These are phyloP conservation scores for Rhizomucor miehei DNA, from an alignment of 371 early-diverging fungal species.

Conservation along the genomic window DNA sequence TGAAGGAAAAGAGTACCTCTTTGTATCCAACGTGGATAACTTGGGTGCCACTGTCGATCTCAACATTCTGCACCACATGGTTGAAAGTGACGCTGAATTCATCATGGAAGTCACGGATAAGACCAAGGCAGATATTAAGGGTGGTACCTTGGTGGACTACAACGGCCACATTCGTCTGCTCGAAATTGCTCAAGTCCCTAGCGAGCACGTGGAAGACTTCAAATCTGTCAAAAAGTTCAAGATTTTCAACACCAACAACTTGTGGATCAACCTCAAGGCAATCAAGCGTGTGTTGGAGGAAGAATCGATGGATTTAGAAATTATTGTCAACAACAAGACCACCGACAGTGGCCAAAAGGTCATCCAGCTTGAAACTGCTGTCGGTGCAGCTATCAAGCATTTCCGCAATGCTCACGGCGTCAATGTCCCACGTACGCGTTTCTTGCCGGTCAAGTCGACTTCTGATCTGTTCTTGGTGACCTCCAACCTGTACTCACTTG, in stretches of 20 bases:
- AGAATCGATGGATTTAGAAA: slow-evolving; percentile 86
- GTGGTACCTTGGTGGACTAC: slow-evolving; percentile 99
- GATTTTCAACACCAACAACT: slow-evolving; percentile 99
- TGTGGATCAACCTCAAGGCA: slow-evolving; percentile 97
- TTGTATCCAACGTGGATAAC: slow-evolving; percentile 99
- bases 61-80: slow-evolving; percentile 91
- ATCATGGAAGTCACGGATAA: slow-evolving; percentile 99
- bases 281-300: slow-evolving; percentile 92
- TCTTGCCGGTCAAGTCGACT: slow-evolving; percentile 99
- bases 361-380: slow-evolving; percentile 99
- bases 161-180: slow-evolving; percentile 93
- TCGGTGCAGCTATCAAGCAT: slow-evolving; percentile 99
- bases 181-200: slow-evolving; percentile 99
- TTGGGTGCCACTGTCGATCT: slow-evolving; percentile 98
- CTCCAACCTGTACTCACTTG: slow-evolving; percentile 90
- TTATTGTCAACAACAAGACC: slow-evolving; percentile 98
- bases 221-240: slow-evolving; percentile 99
- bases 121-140: slow-evolving; percentile 99
- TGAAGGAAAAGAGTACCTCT: slow-evolving; percentile 99
- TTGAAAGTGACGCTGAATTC: slow-evolving; percentile 89
- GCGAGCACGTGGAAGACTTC: slow-evolving; percentile 97
- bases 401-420: slow-evolving; percentile 96
- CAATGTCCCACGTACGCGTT: slow-evolving; percentile 97
- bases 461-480: slow-evolving; percentile 98
- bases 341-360: slow-evolving; percentile 89